phyloP scores from a whole-genome alignment of 2,329 filamentous ascomycete genomes.

The Pseudogymnoascus sp. region DNA sequence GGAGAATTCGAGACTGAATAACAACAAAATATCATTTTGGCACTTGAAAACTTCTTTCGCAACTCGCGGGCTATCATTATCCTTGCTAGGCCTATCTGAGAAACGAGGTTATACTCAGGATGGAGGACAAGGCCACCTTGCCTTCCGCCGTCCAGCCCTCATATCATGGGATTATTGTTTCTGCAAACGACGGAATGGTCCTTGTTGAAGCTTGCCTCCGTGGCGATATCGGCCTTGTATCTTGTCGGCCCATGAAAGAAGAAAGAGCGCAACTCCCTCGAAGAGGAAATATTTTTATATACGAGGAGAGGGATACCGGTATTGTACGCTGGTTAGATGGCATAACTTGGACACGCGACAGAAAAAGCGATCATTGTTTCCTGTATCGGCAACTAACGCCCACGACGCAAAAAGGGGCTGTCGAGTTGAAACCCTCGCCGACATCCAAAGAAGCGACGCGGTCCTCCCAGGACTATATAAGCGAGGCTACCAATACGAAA shows the following conservation, averaged over 20 bases:
- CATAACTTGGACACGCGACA: conserved; percentile 73
- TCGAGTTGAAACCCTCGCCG: background rate
- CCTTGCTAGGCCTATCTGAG: background rate
- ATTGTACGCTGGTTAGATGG: conserved; percentile 96
- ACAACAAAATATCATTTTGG: background rate
- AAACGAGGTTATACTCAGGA: background rate
- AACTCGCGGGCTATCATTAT: background rate
- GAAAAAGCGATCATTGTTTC: conserved; percentile 28
- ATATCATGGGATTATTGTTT: conserved; percentile 60
- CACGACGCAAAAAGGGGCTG: background rate
- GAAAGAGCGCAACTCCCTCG: conserved; percentile 71
- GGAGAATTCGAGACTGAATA: background rate
- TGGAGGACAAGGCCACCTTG: background rate
- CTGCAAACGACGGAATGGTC: conserved; percentile 68
- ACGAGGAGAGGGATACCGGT: conserved; percentile 82
- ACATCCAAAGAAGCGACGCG: background rate
- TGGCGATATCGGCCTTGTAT: conserved; percentile 66
- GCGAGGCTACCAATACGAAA: background rate
- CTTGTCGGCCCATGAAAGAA: conserved; percentile 77
- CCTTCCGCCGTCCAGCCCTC: conserved; percentile 48
- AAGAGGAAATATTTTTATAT: conserved; percentile 84
- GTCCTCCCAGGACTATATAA: background rate
- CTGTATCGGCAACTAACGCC: background rate
- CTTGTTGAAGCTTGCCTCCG: conserved; percentile 73
- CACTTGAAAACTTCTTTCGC: background rate